phyloP scores from a whole-genome alignment of 1,284 basidiomycete species.

The Filobasidium uniguttulatum region DNA sequence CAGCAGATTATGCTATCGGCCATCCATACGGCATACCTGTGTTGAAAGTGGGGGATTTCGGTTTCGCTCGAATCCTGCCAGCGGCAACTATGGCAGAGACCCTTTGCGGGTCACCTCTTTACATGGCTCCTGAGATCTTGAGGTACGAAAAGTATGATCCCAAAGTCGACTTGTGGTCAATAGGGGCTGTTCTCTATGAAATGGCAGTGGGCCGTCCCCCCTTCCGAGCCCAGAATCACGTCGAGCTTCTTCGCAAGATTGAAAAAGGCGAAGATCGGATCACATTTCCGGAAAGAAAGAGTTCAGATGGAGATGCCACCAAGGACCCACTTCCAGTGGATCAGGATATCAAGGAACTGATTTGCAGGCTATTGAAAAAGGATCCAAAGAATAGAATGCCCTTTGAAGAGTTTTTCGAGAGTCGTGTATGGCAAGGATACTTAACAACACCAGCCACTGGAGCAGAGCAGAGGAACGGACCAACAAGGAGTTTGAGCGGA shows the following conservation, averaged over 20 bases:
- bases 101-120: slow-evolving; percentile 89
- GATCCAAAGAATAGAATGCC: slow-evolving; percentile 70
- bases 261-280: slow-evolving; percentile 61
- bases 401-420: slow-evolving; percentile 85
- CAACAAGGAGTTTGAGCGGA: not conserved
- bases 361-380: slow-evolving; percentile 67
- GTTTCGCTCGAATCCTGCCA: slow-evolving; percentile 85
- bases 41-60: slow-evolving; percentile 96
- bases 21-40: slow-evolving; percentile 84
- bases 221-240: slow-evolving; percentile 88
- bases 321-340: slow-evolving; percentile 48
- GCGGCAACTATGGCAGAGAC: slow-evolving; percentile 93
- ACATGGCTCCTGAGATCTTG: slow-evolving; percentile 98
- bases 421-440: slow-evolving; percentile 62
- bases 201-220: slow-evolving; percentile 88
- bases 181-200: slow-evolving; percentile 92
- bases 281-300: slow-evolving; percentile 75
- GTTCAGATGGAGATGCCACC: slow-evolving; percentile 3
- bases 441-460: slow-evolving; percentile 39
- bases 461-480: too few species aligned
- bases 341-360: slow-evolving; percentile 73
- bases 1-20: slow-evolving; percentile 63
- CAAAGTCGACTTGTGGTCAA: slow-evolving; percentile 95
- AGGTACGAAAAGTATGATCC: slow-evolving; percentile 97
- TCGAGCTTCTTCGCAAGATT: slow-evolving; percentile 87